Evolutionary conservation across 2,329 filamentous ascomycete species (phyloP), one percentile per base, ranked within the genome.

Genomic region (Colletotrichum gigasporum): DNA sequence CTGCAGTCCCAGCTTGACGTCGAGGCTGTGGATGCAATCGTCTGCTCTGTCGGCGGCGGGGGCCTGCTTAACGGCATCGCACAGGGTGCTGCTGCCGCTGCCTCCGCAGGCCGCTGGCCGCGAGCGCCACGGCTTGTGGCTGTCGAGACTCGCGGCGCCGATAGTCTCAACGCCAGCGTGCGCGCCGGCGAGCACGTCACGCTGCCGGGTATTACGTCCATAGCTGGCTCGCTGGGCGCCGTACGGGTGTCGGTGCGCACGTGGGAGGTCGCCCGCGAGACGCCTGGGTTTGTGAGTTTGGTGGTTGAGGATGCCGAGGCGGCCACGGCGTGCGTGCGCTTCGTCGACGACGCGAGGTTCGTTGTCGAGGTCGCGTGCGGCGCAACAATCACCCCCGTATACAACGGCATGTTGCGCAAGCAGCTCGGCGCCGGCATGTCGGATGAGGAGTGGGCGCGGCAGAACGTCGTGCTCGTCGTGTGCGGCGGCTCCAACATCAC

Each of bases 291-390:
- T 35, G 80, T 82, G 35, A 89, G 85, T 66, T 78, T 86, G 3
- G 90, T 93, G 0, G 81, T 96, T 8, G 83, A 83, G 2, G 93
- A 96, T 71, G 89, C 88, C 3, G 92, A 96, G 71, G 94, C 95
- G 0, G 93, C 92, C 18, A 86, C 90, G 77, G 94, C 90, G 3
- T 91, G 90, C 56, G 88, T 91, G 71, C 83, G 87, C 22, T 89
- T 97, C 66, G 90, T 92, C 9, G 91, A 97, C 68, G 93, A 97
- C 65, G 92, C 94, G 70, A 82, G 91, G 24, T 79, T 95, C 60
- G 81, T 97, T 61, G 92, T 97, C 3, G 95, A 98, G 80, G 82
- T 91, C 34, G 89, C 94, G 0, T 97, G 95, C 74, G 94, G 94
- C 1, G 93, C 95, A 5, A 91, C 90, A 54, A 78, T 97, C 11